A percentile compares a stretch with the other conserved stretches of the same genome.
These are phyloP conservation scores for Klebsormidium nitens DNA, from an alignment of 139 green algal species.

Conservation along the genomic window DNA sequence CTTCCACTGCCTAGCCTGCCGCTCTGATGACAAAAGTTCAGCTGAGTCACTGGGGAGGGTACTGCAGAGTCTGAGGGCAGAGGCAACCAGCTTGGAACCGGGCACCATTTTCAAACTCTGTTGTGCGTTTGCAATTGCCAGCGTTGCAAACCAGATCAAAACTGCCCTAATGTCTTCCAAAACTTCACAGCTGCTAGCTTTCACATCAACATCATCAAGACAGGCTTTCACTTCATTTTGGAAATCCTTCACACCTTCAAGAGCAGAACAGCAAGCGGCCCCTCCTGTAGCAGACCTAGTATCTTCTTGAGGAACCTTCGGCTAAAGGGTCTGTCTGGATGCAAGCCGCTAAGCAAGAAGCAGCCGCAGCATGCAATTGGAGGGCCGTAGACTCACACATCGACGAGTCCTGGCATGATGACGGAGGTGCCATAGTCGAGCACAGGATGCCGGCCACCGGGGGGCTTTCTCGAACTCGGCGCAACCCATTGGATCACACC, in stretches of 20 bases:
- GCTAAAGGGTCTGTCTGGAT: neutral
- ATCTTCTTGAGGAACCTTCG: neutral
- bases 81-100: neutral
- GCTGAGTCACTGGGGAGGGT: neutral
- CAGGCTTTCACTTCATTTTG: too few species aligned
- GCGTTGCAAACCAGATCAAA: too few species aligned
- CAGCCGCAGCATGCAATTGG: neutral
- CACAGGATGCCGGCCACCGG: too few species aligned
- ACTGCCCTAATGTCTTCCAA: too few species aligned
- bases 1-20: neutral
- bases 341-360: neutral
- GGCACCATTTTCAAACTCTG: neutral
- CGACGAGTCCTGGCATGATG: slow-evolving; percentile 81
- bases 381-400: slow-evolving; percentile 50
- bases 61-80: neutral
- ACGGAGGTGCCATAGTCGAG: slow-evolving; percentile 47
- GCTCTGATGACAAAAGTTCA: neutral
- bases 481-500: too few species aligned
- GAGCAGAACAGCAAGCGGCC: slow-evolving; percentile 2
- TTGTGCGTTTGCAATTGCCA: neutral
- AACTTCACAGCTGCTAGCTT: too few species aligned
- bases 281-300: neutral
- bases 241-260: slow-evolving; percentile 12
- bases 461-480: too few species aligned
- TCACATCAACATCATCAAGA: neutral